Conservation (phyloP, 2,329 filamentous ascomycete species). For the Periconia macrospinosa region DNA sequence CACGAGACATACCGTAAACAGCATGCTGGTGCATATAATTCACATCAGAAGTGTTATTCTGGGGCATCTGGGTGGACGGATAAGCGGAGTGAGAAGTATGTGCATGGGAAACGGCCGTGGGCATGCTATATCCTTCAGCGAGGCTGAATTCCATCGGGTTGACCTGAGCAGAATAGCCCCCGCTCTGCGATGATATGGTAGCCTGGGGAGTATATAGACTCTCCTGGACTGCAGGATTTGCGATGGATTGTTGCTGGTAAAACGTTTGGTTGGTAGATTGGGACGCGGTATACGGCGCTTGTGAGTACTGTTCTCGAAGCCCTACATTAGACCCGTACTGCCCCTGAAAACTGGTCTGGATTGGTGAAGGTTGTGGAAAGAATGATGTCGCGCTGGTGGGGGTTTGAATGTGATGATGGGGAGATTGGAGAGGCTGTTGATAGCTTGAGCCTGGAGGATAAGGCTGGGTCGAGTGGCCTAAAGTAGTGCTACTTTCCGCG, state of each 20-base stretch:
- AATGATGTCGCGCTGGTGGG: constrained; percentile 34
- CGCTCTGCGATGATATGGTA: constrained; percentile 22
- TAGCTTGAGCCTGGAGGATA: constrained; percentile 31
- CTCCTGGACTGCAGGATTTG: constrained; percentile 24
- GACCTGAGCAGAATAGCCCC: constrained; percentile 22
- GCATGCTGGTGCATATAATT: constrained; percentile 41
- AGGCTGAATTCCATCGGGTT: constrained; percentile 24
- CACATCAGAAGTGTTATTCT: constrained; percentile 38
- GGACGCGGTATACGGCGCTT: constrained; percentile 24
- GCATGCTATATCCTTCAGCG: constrained; percentile 21
- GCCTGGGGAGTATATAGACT: constrained; percentile 23
- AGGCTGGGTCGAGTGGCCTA: constrained; percentile 12
- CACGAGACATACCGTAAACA: constrained; percentile 45
- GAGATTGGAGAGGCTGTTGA: constrained; percentile 34
- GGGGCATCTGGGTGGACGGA: constrained; percentile 38
- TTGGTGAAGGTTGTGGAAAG: constrained; percentile 34
- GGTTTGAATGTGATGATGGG: constrained; percentile 31
- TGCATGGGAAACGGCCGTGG: constrained; percentile 27
- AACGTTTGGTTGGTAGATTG: constrained; percentile 21
- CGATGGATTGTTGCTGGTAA: constrained; percentile 28
- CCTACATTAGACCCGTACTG: too few relatives aligned
- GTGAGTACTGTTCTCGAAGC: constrained; percentile 25
- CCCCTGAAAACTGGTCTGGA: constrained; percentile 24
- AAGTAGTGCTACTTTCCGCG: constrained; percentile 15
- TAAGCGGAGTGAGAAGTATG: constrained; percentile 33